A percentile compares a stretch with the other conserved stretches of the same genome.
phyloP scores from a whole-genome alignment of 2,329 filamentous ascomycete genomes.

The Zymoseptoria pseudotritici region DNA sequence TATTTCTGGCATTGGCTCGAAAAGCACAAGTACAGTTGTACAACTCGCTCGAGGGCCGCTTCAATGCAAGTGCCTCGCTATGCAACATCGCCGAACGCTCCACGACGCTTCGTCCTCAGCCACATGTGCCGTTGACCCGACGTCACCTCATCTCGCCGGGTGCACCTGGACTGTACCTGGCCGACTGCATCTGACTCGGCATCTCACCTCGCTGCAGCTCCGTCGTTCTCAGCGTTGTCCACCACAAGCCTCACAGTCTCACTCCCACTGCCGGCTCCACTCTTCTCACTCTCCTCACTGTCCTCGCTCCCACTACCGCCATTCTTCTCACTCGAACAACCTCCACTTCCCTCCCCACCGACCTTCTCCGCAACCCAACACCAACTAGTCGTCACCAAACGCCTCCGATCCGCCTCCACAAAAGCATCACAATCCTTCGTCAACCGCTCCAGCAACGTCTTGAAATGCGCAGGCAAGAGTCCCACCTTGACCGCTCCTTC shows the following conservation, averaged over 20 bases:
- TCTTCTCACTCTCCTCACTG: neutral
- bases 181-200: too few species aligned
- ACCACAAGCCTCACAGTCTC: neutral
- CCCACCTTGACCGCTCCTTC: constrained; percentile 17
- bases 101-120: too few species aligned
- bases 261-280: neutral
- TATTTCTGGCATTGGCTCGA: too few species aligned
- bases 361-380: constrained; percentile 26
- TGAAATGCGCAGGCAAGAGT: constrained; percentile 23
- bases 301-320: neutral
- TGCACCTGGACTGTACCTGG: too few species aligned
- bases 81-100: too few species aligned
- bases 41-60: too few species aligned
- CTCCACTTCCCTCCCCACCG: neutral
- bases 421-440: constrained; percentile 24
- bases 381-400: constrained; percentile 23
- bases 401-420: constrained; percentile 20
- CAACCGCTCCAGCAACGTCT: constrained; percentile 21
- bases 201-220: neutral
- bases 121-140: too few species aligned
- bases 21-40: too few species aligned
- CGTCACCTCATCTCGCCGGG: too few species aligned
- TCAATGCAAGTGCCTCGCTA: too few species aligned
- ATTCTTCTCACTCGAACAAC: neutral
- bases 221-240: neutral